phyloP scores from a whole-genome alignment of 768 basidiomycete species.

The Psilocybe cubensis region DNA sequence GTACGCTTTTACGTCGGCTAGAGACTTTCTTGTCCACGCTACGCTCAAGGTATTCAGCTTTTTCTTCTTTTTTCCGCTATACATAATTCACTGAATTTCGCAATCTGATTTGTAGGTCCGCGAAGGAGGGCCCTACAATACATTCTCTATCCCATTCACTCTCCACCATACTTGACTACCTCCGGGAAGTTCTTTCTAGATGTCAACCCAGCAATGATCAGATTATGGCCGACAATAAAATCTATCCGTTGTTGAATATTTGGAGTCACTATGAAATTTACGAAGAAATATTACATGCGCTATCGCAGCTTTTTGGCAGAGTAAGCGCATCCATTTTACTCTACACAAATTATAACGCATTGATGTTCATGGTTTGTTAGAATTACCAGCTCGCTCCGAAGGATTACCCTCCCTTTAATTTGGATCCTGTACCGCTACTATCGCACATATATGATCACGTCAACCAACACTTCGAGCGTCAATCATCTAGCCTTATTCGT shows the following conservation, averaged over 20 bases:
- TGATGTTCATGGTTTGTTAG: slow-evolving; percentile 26
- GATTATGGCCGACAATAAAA: slow-evolving; percentile 8
- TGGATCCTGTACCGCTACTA: slow-evolving; percentile 53
- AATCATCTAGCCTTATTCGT: slow-evolving; percentile 48
- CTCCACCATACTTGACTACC: slow-evolving; percentile 52
- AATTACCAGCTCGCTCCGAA: slow-evolving; percentile 33
- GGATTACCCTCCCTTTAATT: slow-evolving; percentile 47
- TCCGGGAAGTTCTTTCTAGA: slow-evolving; percentile 49
- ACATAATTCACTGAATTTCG: too few relatives aligned
- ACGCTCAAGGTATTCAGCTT: slow-evolving; percentile 47
- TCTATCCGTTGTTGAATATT: slow-evolving; percentile 38
- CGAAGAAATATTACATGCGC: slow-evolving; percentile 51
- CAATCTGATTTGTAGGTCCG: slow-evolving; percentile 40
- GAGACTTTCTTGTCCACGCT: slow-evolving; percentile 54
- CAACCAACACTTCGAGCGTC: slow-evolving; percentile 52
- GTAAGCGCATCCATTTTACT: slow-evolving; percentile 41
- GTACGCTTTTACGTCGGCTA: slow-evolving; percentile 67
- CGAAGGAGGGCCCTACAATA: slow-evolving; percentile 53
- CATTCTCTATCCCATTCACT: slow-evolving; percentile 72
- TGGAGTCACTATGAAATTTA: slow-evolving; percentile 55
- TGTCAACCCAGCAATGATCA: slow-evolving; percentile 39
- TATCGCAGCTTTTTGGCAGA: slow-evolving; percentile 61
- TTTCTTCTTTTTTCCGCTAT: not conserved
- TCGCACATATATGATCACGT: slow-evolving; percentile 65
- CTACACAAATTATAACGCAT: not conserved